Evolutionary conservation across 371 early-diverging fungal genomes (phyloP).

Genomic region (Actinomucor elegans): DNA sequence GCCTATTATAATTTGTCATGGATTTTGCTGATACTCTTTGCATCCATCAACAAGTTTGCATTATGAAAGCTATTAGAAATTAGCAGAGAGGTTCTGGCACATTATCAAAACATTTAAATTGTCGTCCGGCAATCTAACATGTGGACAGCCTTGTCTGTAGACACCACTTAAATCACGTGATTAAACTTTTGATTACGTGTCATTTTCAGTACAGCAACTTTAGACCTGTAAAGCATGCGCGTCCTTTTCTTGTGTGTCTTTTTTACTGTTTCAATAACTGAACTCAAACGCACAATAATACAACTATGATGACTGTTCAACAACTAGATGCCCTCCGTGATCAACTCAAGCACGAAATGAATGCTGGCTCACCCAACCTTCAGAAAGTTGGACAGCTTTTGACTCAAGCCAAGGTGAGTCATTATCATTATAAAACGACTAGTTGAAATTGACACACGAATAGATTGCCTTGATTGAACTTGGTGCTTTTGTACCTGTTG

Average conservation of each 20-base stretch:
- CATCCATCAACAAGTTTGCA: no score
- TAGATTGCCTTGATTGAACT: conserved; percentile 79
- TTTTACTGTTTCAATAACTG: not conserved
- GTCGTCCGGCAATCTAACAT: no score
- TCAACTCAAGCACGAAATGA: conserved; percentile 65
- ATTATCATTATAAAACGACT: not conserved
- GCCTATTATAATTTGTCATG: no score
- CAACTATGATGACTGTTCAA: conserved; percentile 24
- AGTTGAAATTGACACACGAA: no score
- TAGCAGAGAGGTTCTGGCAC: no score
- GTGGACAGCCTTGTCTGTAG: not conserved
- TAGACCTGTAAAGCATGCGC: conserved; percentile 11
- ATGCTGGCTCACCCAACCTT: conserved; percentile 69
- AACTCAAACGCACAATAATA: not conserved
- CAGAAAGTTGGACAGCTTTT: conserved; percentile 71
- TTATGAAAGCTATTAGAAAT: no score
- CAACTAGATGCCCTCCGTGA: conserved; percentile 44
- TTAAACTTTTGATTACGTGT: conserved; percentile 12
- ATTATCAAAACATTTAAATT: no score
- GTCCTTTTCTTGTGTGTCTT: conserved; percentile 3
- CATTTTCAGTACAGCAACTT: not conserved
- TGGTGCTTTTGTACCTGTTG: conserved; percentile 66
- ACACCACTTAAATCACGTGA: not conserved
- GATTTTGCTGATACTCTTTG: no score
- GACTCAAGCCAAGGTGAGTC: conserved; percentile 77